Base-by-base conservation (phyloP, 768 basidiomycete species). In the Boletus vermiculosoides region DNA sequence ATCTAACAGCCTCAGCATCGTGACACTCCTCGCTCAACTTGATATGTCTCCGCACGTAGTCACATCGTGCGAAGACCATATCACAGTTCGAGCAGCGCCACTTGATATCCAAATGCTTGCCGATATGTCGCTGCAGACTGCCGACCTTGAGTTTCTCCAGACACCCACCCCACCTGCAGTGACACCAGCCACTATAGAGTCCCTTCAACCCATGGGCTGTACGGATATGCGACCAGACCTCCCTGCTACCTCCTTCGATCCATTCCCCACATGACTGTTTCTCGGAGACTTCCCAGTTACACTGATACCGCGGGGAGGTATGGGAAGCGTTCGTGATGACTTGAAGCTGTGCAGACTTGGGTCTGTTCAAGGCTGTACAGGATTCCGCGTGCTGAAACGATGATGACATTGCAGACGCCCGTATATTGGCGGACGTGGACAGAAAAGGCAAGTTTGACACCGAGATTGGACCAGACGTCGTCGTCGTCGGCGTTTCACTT, bases 71-170 rank as follows among this genome's bases (percentile, higher is more conserved):
- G 41, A 62, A 57, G 22, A 47, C 22, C 28, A 10, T 33, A 37
- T 57, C 39, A 8, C 55, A 61, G 16, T 28, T 37, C 30, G 60
- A 62, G 18, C 60, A 62, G 36, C 60, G 36, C 61, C 55, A 62
- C 22, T 46, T 62, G 30, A 54, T 57, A 3, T 57, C 52, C 16
- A 63, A 37, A 28, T 63, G 50, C 34, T 52, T 58, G 9, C 42
- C 34, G 5, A 63, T 39, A 33, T 55, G 56, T 31, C 62, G 45
- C 22, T 48, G 56, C 20, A 63, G 45, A 33, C 52, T 58, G 41
- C 53, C 52, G 12, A 62, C 59, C 39, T 47, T 62, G 39, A 62
- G 60, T 22, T 13, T 36, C 39, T 62, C 52, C 20, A 22, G 11
- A 22, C 61, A 62, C 22, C 61, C 61, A 23, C 13, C 45, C 60